phyloP scores from a whole-genome alignment of 805 yeast genomes.

The Zygotorulaspora chibaensis region DNA sequence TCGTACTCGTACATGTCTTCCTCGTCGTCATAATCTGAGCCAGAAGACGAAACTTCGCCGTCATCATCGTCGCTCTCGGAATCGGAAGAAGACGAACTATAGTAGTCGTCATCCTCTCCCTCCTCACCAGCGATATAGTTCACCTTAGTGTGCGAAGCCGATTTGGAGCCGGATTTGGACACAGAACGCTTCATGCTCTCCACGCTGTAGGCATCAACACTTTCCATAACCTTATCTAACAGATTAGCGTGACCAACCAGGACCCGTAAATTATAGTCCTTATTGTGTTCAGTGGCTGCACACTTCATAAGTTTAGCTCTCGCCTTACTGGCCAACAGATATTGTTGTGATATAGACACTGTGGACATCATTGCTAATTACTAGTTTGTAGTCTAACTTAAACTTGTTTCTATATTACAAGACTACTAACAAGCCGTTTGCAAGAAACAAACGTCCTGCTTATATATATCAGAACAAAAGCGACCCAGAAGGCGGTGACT shows the following conservation, averaged over 20 bases:
- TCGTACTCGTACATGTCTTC: constrained; percentile 4
- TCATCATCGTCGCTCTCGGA: constrained; percentile 14
- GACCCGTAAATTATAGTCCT: constrained; percentile 27
- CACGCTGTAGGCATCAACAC: constrained; percentile 13
- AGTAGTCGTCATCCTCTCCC: constrained; percentile 11
- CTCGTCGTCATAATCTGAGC: constrained; percentile 3
- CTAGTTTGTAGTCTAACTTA: no score
- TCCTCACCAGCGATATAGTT: constrained; percentile 11
- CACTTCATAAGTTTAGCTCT: constrained; percentile 22
- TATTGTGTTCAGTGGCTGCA: constrained; percentile 17
- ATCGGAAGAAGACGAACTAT: constrained; percentile 4
- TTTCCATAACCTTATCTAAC: constrained; percentile 27
- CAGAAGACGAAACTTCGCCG: constrained; percentile 7
- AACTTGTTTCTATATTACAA: no score
- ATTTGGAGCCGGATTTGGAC: constrained; percentile 3
- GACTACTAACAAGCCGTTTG: no score
- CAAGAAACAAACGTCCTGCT: no score
- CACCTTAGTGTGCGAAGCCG: constrained; percentile 4
- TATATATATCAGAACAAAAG: no score
- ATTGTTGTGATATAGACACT: constrained; percentile 12
- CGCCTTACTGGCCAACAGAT: constrained; percentile 22
- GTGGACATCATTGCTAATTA: constrained; percentile 5
- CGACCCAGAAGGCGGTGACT: no score
- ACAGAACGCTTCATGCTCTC: constrained; percentile 2
- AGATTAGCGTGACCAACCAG: constrained; percentile 35